Percentiles rank a stretch among this genome's conserved stretches.
Conservation (phyloP, 2,329 filamentous ascomycete genomes). For the Calonectria leucothoes region DNA sequence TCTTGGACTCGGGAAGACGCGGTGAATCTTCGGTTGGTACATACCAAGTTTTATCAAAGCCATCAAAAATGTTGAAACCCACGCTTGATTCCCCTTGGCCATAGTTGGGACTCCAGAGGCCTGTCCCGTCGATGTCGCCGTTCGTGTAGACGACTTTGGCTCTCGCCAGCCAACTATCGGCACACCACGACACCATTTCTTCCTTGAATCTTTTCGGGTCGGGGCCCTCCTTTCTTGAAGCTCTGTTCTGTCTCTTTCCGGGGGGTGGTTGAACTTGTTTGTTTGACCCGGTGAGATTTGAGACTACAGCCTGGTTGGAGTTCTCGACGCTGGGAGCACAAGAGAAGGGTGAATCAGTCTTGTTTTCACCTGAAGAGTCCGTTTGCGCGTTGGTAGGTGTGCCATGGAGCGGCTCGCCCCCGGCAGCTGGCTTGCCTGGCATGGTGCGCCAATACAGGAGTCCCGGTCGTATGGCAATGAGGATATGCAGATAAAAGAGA, state of each 20-base stretch:
- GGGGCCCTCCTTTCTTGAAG: background rate
- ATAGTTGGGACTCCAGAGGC: slow-evolving; percentile 34
- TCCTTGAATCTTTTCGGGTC: slow-evolving; percentile 30
- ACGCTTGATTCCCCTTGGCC: background rate
- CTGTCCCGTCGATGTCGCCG: slow-evolving; percentile 31
- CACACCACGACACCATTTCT: slow-evolving; percentile 26
- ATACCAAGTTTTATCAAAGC: slow-evolving; percentile 38
- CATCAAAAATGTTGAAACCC: slow-evolving; percentile 35
- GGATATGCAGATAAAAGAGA: background rate
- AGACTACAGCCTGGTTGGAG: background rate
- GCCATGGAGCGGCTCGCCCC: background rate
- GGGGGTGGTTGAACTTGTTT: slow-evolving; percentile 10
- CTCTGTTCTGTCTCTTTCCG: background rate
- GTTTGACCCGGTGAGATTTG: background rate
- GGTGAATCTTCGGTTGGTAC: slow-evolving; percentile 29
- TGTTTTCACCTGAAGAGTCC: no score
- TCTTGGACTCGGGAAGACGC: slow-evolving; percentile 24
- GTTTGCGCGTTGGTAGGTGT: background rate
- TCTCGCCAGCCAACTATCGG: slow-evolving; percentile 35
- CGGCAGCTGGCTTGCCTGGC: background rate
- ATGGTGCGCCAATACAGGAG: background rate
- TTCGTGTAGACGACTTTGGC: slow-evolving; percentile 31
- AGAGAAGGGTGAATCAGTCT: background rate
- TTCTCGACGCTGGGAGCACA: background rate
- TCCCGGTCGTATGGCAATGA: background rate